phyloP scores from a whole-genome alignment of 805 yeast species.

The Candida nemodendra region DNA sequence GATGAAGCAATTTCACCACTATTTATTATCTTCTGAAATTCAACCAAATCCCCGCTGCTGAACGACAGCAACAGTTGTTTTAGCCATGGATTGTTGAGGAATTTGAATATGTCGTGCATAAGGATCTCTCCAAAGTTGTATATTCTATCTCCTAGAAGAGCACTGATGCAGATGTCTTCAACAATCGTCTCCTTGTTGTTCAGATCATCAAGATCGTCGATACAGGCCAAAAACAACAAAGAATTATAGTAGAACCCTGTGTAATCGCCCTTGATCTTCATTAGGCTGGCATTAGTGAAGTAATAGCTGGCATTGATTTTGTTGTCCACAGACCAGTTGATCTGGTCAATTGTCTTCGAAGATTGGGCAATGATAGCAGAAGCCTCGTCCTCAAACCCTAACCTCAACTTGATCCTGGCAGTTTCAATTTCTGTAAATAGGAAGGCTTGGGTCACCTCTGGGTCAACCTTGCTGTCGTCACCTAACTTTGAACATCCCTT shows the following conservation, averaged over 20 bases:
- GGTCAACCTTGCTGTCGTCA: conserved; percentile 32
- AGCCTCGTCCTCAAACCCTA: conserved; percentile 54
- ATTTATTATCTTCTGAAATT: conserved; percentile 48
- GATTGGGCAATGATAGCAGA: conserved; percentile 66
- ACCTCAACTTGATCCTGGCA: conserved; percentile 64
- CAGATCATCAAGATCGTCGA: conserved; percentile 46
- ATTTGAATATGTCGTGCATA: conserved; percentile 77
- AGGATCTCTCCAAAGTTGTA: conserved; percentile 95
- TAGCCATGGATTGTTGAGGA: conserved; percentile 58
- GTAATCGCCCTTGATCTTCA: conserved; percentile 73
- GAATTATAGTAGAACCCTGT: conserved; percentile 79
- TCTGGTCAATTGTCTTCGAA: conserved; percentile 53
- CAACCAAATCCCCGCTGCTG: conserved; percentile 72
- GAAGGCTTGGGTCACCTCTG: conserved; percentile 47
- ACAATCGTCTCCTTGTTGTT: conserved; percentile 42
- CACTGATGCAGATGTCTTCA: conserved; percentile 79
- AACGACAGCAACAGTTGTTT: conserved; percentile 65
- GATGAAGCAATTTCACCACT: conserved; percentile 15
- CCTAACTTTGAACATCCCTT: conserved; percentile 29
- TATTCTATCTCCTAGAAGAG: conserved; percentile 85
- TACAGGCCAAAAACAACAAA: conserved; percentile 77
- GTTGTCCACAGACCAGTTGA: conserved; percentile 51
- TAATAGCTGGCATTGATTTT: conserved; percentile 81
- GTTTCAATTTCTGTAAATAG: conserved; percentile 66
- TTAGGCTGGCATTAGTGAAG: conserved; percentile 72